Evolutionary conservation across 139 green algal genomes (phyloP), one percentile per base, ranked within the genome.

Genomic region (Diplosphaera chodatii): DNA sequence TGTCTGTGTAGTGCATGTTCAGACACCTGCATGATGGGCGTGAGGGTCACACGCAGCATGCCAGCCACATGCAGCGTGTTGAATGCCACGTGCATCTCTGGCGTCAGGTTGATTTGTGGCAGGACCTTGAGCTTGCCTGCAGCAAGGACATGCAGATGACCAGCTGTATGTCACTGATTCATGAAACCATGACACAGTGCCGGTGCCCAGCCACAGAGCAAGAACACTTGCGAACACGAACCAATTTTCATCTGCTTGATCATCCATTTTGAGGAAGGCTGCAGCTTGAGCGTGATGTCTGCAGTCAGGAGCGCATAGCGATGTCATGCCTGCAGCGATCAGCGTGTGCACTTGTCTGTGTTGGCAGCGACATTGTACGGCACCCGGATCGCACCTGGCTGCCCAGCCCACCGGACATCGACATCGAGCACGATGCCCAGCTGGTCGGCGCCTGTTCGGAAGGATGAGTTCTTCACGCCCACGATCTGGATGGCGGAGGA

Each of bases 281-380:
- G 68, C 23, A 84, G 66, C 55, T 79, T 69, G 55, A 84, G 55
- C 37, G 68, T 62, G 21, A 83, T 63, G 55, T 84, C 75, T 8
- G 78, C 37, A 48, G 10, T 10, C 6, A 48, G 37, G 10, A 20
- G 37, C 37, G 37, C 37, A n/a, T 48, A 48, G 37, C 37, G 37
- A 48, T 48, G 37, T 48, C 37, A 48, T 20, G 6, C 8, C 37
- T 48, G 8, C 37, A n/a, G n/a, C n/a, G n/a, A n/a, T n/a, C n/a
- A n/a, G n/a, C n/a, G n/a, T n/a, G n/a, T n/a, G n/a, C n/a, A n/a
- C n/a, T n/a, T n/a, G n/a, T n/a, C n/a, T n/a, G n/a, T n/a, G n/a
- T n/a, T n/a, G n/a, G n/a, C n/a, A n/a, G n/a, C n/a, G n/a, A n/a
- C n/a, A n/a, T n/a, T n/a, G n/a, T n/a, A n/a, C n/a, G n/a, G n/a